Evolutionary conservation across 1,139 yeast genomes (phyloP), one percentile per base, ranked within the genome.

Genomic region (Taphrina betulina): DNA sequence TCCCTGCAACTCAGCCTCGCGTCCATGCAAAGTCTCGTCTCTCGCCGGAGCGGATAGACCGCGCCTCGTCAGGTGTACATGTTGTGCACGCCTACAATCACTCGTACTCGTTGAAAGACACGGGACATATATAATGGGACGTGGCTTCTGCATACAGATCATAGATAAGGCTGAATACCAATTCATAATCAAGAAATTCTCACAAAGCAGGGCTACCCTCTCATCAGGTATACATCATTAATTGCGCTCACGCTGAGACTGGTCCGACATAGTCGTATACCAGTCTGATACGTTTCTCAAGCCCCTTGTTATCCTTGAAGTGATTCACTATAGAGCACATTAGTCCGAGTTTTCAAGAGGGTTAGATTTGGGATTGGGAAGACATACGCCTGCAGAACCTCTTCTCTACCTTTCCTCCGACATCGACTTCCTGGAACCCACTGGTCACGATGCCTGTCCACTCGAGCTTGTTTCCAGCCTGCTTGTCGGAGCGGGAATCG

Each of bases 251-350:
- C 23, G 24, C 22, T 5, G n/a, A n/a, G n/a, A n/a, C n/a, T n/a
- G n/a, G n/a, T n/a, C n/a, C n/a, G n/a, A 33, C 54, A 20, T 40
- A 50, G 41, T 50, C 54, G 19, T 50, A 50, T 20, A 50, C 54
- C 19, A 50, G 34, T 29, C 54, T 29, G 33, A 50, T 42, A 4
- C 37, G 24, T 24, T 42, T 41, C 19, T 29, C 36, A 29, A 43
- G 23, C 2, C 48, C 48, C 38, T 43, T 43, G 48, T 33, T 43
- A 28, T 43, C 48, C 28, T 43, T 43, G 48, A 43, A 43, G 48
- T 29, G 38, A 37, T 43, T 43, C 38, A 43, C 48, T 43, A 22
- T 17, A 7, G 14, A 12, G 31, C n/a, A n/a, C n/a, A n/a, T n/a
- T n/a, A n/a, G n/a, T n/a, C n/a, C n/a, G n/a, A n/a, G 20, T 41